These are phyloP conservation scores for Euphorbia schlechtendalii DNA, from an alignment of 441 rosid species.

Conservation along the genomic window DNA sequence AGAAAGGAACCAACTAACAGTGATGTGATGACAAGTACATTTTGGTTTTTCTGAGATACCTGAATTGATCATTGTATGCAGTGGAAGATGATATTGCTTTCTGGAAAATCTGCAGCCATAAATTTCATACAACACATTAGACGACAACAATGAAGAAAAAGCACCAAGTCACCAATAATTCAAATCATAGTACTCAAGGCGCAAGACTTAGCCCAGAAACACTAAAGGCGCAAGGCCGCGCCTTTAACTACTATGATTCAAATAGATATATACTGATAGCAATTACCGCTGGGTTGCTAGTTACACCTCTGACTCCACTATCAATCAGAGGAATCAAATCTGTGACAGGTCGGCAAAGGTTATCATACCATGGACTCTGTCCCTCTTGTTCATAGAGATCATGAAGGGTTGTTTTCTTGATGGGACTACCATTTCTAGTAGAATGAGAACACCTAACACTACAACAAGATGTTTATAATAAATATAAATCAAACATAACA, in stretches of 20 bases:
- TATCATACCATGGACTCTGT: slow-evolving; percentile 99
- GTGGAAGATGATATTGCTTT: slow-evolving; percentile 94
- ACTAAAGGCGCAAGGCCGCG: too few species aligned
- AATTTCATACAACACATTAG: slow-evolving; percentile 15
- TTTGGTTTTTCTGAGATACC: slow-evolving; percentile 30
- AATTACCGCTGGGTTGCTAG: slow-evolving; percentile 96
- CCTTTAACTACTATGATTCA: not conserved
- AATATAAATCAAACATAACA: not conserved
- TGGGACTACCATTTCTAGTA: slow-evolving; percentile 49
- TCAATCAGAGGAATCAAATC: slow-evolving; percentile 82
- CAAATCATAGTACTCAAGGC: too few species aligned
- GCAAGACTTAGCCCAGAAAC: too few species aligned
- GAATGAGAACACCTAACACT: slow-evolving; percentile 72
- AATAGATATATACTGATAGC: not conserved
- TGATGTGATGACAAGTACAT: not conserved
- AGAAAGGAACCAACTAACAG: too few species aligned
- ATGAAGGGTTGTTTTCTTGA: slow-evolving; percentile 67
- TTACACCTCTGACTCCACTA: slow-evolving; percentile 91
- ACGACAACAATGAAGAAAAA: not conserved
- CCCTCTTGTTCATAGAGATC: slow-evolving; percentile 89
- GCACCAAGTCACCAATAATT: not conserved
- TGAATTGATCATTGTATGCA: slow-evolving; percentile 96
- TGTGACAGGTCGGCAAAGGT: slow-evolving; percentile 95
- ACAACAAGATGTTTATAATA: slow-evolving; percentile 13
- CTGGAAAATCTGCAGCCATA: slow-evolving; percentile 80